Evolutionary conservation across 345 rosid species (phyloP).

Genomic region (Lumnitzera racemosa): DNA sequence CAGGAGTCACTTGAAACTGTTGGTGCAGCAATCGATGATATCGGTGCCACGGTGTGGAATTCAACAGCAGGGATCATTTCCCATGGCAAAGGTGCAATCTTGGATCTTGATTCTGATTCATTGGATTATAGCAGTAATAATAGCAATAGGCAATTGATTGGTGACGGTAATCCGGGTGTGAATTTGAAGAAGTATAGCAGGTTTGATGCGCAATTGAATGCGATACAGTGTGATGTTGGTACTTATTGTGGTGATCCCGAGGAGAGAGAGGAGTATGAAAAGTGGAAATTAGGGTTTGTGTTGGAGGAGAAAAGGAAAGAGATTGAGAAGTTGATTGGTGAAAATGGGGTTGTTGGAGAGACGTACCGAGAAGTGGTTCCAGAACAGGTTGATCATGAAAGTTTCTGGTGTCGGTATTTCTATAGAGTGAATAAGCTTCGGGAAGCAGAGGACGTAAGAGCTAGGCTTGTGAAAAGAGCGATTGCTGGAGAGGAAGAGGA

Average conservation of each 20-base stretch:
- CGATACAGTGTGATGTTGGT: slow-evolving; percentile 35
- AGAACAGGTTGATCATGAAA: slow-evolving; percentile 32
- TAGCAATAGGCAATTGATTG: slow-evolving; percentile 7
- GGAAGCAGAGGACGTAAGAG: slow-evolving; percentile 60
- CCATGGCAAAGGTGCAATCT: slow-evolving; percentile 45
- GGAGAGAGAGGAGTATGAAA: slow-evolving; percentile 36
- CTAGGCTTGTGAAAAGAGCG: slow-evolving; percentile 54
- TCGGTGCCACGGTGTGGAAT: slow-evolving; percentile 66
- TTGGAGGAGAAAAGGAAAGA: slow-evolving; percentile 37
- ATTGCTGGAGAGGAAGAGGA: slow-evolving; percentile 56
- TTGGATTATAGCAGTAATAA: not conserved
- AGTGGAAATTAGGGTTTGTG: slow-evolving; percentile 49
- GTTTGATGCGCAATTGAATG: slow-evolving; percentile 54
- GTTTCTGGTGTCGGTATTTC: slow-evolving; percentile 60
- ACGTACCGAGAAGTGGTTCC: slow-evolving; percentile 39
- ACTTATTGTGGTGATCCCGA: slow-evolving; percentile 54
- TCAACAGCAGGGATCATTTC: slow-evolving; percentile 65
- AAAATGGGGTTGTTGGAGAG: slow-evolving; percentile 25
- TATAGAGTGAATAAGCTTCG: slow-evolving; percentile 44
- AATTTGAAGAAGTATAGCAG: slow-evolving; percentile 48
- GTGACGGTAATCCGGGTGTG: not conserved
- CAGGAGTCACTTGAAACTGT: slow-evolving; percentile 74
- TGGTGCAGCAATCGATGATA: slow-evolving; percentile 76
- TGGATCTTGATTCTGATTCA: slow-evolving; percentile 21
- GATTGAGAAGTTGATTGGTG: slow-evolving; percentile 27